Conservation (phyloP, 2,329 filamentous ascomycete genomes). For the Trichophyton rubrum region DNA sequence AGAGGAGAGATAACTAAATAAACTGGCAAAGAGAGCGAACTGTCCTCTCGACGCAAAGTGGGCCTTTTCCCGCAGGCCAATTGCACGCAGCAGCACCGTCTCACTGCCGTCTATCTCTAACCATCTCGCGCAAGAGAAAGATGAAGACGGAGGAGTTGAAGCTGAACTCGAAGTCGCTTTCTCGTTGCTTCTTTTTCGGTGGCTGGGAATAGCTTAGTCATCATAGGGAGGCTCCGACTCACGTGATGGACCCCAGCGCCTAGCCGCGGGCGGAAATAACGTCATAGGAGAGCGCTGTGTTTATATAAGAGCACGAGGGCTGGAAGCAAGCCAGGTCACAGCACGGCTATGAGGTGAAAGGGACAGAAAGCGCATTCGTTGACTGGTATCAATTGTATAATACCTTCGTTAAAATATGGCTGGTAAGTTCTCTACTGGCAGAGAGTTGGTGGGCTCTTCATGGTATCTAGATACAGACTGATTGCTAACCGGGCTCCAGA, state of each 20-base stretch:
- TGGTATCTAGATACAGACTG: too few relatives aligned
- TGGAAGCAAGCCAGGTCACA: neutral
- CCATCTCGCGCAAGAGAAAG: neutral
- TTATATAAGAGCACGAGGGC: neutral
- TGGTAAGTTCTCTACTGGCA: neutral
- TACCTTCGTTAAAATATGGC: neutral
- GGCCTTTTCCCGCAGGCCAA: neutral
- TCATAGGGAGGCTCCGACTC: neutral
- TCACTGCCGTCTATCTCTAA: neutral
- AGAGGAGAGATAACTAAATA: neutral
- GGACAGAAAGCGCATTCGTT: neutral
- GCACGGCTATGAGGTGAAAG: neutral
- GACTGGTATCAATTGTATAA: too few relatives aligned
- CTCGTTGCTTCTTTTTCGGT: neutral
- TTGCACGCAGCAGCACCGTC: neutral
- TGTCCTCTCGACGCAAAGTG: neutral
- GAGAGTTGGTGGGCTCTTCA: neutral
- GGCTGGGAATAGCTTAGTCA: neutral
- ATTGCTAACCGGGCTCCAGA: neutral
- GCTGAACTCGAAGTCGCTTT: neutral
- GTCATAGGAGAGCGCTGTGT: neutral
- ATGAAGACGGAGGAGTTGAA: neutral
- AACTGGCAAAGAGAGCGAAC: neutral
- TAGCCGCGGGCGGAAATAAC: neutral
- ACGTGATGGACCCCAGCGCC: neutral